Evolutionary conservation across 148 eudicot species (phyloP).

Genomic region (Heliamphora exappendiculata): DNA sequence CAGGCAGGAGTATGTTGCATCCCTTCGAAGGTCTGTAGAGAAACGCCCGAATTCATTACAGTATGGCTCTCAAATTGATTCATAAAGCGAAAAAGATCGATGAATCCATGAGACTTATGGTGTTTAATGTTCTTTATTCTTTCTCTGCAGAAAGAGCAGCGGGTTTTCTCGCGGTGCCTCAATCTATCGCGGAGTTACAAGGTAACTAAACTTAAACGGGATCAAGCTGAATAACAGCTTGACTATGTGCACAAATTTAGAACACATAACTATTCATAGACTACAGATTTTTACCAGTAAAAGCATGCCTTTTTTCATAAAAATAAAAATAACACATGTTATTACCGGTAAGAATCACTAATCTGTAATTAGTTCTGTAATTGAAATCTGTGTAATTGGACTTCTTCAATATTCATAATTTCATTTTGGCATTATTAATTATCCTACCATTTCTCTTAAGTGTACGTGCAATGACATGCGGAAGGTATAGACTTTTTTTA

Average conservation of each 20-base stretch:
- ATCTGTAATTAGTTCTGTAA: not conserved
- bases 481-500: no score
- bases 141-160: slow-evolving; percentile 71
- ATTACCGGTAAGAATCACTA: not conserved
- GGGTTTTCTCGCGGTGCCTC: slow-evolving; percentile 97
- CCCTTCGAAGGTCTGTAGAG: slow-evolving; percentile 58
- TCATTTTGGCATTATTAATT: no score
- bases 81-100: not conserved
- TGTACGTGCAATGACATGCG: no score
- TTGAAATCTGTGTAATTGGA: no score
- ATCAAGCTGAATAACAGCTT: not conserved
- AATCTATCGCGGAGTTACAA: slow-evolving; percentile 88
- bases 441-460: no score
- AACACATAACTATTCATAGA: no score
- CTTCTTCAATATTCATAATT: no score
- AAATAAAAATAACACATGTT: no score
- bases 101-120: not conserved
- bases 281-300: no score
- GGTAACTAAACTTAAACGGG: slow-evolving; percentile 30
- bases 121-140: not conserved
- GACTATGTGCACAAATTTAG: no score
- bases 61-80: not conserved
- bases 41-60: not conserved
- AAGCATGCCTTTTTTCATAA: no score
- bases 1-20: slow-evolving; percentile 87